Base-by-base conservation (phyloP, 1,284 basidiomycete genomes). In the Prillingera fragicola region DNA sequence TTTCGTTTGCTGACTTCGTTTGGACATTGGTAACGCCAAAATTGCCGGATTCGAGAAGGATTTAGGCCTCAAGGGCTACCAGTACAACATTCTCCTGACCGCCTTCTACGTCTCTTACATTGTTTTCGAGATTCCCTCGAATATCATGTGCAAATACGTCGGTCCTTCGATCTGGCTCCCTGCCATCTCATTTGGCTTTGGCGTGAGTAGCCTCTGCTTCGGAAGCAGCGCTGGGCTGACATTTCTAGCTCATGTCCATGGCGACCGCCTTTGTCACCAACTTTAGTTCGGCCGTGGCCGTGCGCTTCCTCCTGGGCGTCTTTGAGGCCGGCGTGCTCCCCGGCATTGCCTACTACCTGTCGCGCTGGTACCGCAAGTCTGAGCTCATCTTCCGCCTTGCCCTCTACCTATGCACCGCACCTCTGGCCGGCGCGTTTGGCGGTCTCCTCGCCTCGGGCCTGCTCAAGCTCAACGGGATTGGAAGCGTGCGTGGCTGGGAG, bases 281-380 rank as follows among this genome's bases (percentile, higher is more conserved):
- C 38, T 52, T 54, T 19, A 40, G 43, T n/a, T 13, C 17, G 2
- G 45, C 43, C 3, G 17, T 35, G 4, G 46, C 31, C 1, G 52
- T 65, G 2, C 55, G 62, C 13, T 52, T 54, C 32, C 43, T 61
- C 0, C 54, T 65, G 5, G 67, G 67, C 52, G 50, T 70, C 9
- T 52, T 58, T 12, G 62, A 65, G 33, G 44, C 55, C 6, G 59
- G 57, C 36, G 54, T 59, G 12, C 54, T 65, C 32, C 63, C 63
- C 4, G 63, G 63, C 5, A 52, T 61, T 23, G 54, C 58, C 18
- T 62, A 60, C 43, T 48, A 58, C 43, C 52, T 65, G 18, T 58
- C 61, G 1, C 38, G 48, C 0, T 54, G 48, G 45, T 54, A 54
- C 38, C 46, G 49, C 34, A 48, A 48, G 39, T 33, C 40, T 17